Evolutionary conservation across 768 basidiomycete species (phyloP).

Genomic region (Tylopilus balloui): DNA sequence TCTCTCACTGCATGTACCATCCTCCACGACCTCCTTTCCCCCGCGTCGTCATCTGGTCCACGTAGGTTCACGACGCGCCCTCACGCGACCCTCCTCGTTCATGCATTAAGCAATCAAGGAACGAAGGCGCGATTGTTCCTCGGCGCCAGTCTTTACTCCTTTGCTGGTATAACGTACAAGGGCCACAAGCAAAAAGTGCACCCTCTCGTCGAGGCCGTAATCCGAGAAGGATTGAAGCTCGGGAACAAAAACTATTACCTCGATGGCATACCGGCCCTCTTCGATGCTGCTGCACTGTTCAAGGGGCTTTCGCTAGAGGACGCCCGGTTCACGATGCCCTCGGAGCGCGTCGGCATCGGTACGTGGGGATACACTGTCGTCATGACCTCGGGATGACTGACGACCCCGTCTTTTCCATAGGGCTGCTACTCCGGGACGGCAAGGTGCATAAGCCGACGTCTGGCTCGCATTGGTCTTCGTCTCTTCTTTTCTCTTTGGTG

Average conservation of each 20-base stretch:
- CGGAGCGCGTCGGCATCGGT: constrained; percentile 61
- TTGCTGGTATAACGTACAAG: constrained; percentile 49
- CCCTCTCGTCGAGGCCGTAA: constrained; percentile 59
- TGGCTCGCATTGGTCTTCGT: constrained; percentile 66
- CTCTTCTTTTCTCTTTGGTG: constrained; percentile 70
- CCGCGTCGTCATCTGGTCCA: constrained; percentile 11
- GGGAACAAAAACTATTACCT: constrained; percentile 73
- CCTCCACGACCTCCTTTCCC: constrained; percentile 46
- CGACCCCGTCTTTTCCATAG: constrained; percentile 33
- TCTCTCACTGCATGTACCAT: constrained; percentile 57
- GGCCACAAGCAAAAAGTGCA: constrained; percentile 62
- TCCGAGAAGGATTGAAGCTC: constrained; percentile 82
- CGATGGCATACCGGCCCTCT: constrained; percentile 69
- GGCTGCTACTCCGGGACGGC: constrained; percentile 64
- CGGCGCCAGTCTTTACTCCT: constrained; percentile 73
- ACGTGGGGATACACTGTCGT: constrained; percentile 10
- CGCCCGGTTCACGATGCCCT: constrained; percentile 35
- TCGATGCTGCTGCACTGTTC: constrained; percentile 46
- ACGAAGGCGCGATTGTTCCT: constrained; percentile 66
- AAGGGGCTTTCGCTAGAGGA: constrained; percentile 29
- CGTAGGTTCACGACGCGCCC: constrained; percentile 15
- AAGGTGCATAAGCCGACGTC: constrained; percentile 57
- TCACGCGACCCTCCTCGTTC: constrained; percentile 39
- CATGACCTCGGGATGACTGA: not conserved
- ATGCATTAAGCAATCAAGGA: constrained; percentile 25